Conservation (phyloP, 2,329 filamentous ascomycete genomes). For the Myriangium duriaei region DNA sequence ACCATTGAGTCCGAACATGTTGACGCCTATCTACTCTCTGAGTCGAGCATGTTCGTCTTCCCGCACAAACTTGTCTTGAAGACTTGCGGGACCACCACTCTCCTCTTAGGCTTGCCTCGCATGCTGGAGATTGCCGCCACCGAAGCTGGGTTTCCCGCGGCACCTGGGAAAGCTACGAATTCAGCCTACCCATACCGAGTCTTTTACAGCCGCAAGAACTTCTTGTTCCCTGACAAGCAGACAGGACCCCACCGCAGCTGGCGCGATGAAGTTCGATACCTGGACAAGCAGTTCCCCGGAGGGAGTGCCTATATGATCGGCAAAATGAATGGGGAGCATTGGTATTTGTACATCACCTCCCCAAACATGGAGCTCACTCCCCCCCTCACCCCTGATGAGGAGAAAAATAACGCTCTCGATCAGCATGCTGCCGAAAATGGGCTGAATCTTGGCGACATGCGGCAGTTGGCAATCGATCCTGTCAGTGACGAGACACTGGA, state of each 20-base stretch:
- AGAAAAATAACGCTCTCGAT: constrained; percentile 43
- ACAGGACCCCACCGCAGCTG: constrained; percentile 91
- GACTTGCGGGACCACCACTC: constrained; percentile 92
- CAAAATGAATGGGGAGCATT: constrained; percentile 99
- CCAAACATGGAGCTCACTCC: constrained; percentile 70
- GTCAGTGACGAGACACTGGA: constrained; percentile 63
- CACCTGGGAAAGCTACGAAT: constrained; percentile 43
- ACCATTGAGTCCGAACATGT: constrained; percentile 86
- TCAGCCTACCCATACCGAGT: constrained; percentile 86
- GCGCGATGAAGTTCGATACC: constrained; percentile 85
- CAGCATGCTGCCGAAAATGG: constrained; percentile 24
- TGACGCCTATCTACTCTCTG: constrained; percentile 91
- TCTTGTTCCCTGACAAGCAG: constrained; percentile 88
- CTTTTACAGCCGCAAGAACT: constrained; percentile 99
- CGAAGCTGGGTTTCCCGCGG: constrained; percentile 74
- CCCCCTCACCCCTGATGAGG: constrained; percentile 56
- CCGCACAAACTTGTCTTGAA: constrained; percentile 99
- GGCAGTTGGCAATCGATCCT: constrained; percentile 25
- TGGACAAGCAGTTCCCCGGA: constrained; percentile 82
- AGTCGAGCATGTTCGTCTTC: constrained; percentile 99
- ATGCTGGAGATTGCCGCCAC: constrained; percentile 84
- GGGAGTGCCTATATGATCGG: constrained; percentile 99
- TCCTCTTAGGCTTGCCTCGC: constrained; percentile 77
- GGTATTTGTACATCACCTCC: constrained; percentile 94
- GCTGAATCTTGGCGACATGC: constrained; percentile 10